Evolutionary conservation across 805 yeast genomes (phyloP).

Genomic region (Wickerhamiella kurtzmanii): DNA sequence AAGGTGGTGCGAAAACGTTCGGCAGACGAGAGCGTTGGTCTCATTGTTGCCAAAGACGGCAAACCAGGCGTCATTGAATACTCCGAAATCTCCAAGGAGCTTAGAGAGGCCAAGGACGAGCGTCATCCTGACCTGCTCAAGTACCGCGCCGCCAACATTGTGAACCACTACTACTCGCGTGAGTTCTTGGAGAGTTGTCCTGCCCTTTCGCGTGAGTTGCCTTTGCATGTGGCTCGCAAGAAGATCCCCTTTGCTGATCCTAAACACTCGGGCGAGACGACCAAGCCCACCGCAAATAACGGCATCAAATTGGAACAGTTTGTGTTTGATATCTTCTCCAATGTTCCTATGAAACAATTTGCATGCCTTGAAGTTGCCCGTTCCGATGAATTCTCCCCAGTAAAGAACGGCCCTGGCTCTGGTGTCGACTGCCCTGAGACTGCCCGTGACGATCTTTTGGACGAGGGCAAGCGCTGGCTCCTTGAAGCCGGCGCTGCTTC

Average conservation of each 20-base stretch:
- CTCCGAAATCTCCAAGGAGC: conserved; percentile 68
- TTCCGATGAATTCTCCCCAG: conserved; percentile 76
- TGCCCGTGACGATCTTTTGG: conserved; percentile 50
- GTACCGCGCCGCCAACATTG: conserved; percentile 91
- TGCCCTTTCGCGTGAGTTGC: conserved; percentile 47
- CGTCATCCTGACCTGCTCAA: conserved; percentile 39
- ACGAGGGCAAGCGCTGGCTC: conserved; percentile 65
- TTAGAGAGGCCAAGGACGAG: conserved; percentile 53
- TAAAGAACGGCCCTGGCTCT: conserved; percentile 83
- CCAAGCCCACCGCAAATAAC: conserved; percentile 63
- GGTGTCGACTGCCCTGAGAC: conserved; percentile 74
- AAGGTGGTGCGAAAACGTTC: conserved; percentile 90
- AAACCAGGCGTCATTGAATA: conserved; percentile 89
- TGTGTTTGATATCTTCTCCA: conserved; percentile 88
- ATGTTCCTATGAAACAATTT: conserved; percentile 53
- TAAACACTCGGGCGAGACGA: conserved; percentile 29
- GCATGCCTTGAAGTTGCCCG: conserved; percentile 90
- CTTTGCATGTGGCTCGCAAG: conserved; percentile 92
- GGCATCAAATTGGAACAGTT: conserved; percentile 94
- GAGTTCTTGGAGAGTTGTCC: conserved; percentile 52
- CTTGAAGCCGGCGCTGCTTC: conserved; percentile 53
- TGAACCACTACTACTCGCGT: conserved; percentile 86
- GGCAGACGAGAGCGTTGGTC: conserved; percentile 80
- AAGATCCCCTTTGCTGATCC: conserved; percentile 55
- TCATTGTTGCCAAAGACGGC: conserved; percentile 50